Conservation (phyloP, 2,329 filamentous ascomycete genomes). For the Sporothrix luriei region DNA sequence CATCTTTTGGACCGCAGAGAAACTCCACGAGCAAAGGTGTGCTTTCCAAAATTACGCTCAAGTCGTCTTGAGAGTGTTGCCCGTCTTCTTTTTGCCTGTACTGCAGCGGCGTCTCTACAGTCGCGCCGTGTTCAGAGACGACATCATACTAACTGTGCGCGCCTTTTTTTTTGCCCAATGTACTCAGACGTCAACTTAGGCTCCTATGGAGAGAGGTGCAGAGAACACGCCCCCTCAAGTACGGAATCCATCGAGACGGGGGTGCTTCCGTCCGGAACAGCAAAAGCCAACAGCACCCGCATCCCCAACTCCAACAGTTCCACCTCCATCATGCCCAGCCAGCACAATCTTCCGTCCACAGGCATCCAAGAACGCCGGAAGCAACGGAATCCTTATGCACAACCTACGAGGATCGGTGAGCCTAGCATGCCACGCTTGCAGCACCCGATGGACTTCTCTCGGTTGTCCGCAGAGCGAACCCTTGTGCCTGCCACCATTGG, state of each 20-base stretch:
- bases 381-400: conserved; percentile 13
- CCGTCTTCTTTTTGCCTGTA: not conserved
- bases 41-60: not conserved
- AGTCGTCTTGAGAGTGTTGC: not conserved
- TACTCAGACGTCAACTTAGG: not conserved
- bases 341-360: not conserved
- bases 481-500: conserved; percentile 14
- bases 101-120: not conserved
- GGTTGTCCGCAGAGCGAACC: not conserved
- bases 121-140: not conserved
- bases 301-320: not conserved
- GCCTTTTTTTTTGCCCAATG: not conserved
- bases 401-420: not conserved
- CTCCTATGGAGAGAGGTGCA: not conserved
- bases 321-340: not conserved
- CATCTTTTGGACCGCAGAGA: not conserved
- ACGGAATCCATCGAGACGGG: conserved; percentile 22
- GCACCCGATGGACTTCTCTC: not conserved
- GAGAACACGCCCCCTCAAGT: not conserved
- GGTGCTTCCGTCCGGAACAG: not conserved
- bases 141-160: conserved; percentile 5
- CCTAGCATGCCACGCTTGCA: not conserved
- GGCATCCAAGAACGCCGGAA: not conserved
- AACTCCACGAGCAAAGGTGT: conserved; percentile 23
- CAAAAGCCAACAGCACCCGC: not conserved